Base-by-base conservation (phyloP, 1,284 basidiomycete species). In the Gymnopus androsaceus region DNA sequence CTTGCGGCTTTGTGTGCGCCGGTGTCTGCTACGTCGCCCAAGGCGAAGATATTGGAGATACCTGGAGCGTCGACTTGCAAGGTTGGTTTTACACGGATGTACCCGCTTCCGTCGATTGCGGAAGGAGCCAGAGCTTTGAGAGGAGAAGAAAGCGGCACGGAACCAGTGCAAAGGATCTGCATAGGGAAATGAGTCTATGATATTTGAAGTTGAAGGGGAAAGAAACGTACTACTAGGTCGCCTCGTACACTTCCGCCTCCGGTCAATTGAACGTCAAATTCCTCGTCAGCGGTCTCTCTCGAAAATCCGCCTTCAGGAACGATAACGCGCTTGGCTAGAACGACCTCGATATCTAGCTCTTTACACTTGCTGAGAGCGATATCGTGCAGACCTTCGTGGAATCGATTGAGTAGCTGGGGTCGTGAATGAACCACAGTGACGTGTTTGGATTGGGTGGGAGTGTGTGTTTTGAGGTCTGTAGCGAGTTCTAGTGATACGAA, bases 11-110 rank as follows among this genome's bases (percentile, higher is more conserved):
- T 58, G 34, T 55, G 52, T 38, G 57, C 57, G 9, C 57, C 57
- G 23, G 57, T 58, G n/a, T 58, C 52, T 15, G 57, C 57, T 30
- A 58, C 57, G 15, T 58, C 57, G 17, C 57, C 57, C n/a, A 58
- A 28, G 8, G 57, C 51, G 23, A 58, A 58, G 15, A 58, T 34
- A 27, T 54, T 48, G 19, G 52, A 40, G 9, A 51, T 30, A 19
- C 40, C 23, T 4, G 40, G 40, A 14, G 40, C 25, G 41, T 54
- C 48, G 31, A 58, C 51, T 34, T 58, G 57, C 27, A 58, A n/a
- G 9, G 57, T 58, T 6, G 57, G 48, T 19, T 58, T 54, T 9
- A 58, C 57, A 8, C 36, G 38, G 21, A 58, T 51, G 28, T 46
- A 58, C 4, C 42, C 48, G 15, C 40, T 46, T 15, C 48, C 34